These are phyloP conservation scores for Metschnikowia koreensis DNA, from an alignment of 805 yeast species.

Conservation along the genomic window DNA sequence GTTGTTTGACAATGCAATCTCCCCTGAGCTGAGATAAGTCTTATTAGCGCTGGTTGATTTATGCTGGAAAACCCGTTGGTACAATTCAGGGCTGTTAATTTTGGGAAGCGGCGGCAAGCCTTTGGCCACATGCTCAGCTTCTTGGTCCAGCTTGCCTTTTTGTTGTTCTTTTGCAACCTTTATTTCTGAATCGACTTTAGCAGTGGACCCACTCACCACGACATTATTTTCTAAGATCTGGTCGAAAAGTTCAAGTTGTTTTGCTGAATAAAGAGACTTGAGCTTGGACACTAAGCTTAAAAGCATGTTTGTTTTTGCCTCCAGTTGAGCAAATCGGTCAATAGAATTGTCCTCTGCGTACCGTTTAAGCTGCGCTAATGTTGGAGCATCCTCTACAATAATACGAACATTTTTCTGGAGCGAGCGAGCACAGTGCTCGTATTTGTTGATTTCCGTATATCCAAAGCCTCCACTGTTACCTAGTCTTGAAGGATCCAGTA, in stretches of 20 bases:
- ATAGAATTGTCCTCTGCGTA: constrained; percentile 29
- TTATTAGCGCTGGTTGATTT: constrained; percentile 66
- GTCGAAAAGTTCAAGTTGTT: constrained; percentile 53
- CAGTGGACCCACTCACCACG: background rate
- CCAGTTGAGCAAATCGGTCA: constrained; percentile 46
- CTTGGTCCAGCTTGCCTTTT: background rate
- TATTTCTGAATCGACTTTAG: background rate
- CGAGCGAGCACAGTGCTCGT: constrained; percentile 39
- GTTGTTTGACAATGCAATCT: constrained; percentile 63
- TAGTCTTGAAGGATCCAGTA: constrained; percentile 2
- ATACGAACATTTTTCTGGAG: constrained; percentile 43
- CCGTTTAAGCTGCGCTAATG: constrained; percentile 39
- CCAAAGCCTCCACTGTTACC: constrained; percentile 20
- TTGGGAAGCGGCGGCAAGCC: constrained; percentile 66
- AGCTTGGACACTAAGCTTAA: constrained; percentile 59
- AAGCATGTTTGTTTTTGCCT: constrained; percentile 52
- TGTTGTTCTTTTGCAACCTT: background rate
- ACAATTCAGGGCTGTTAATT: constrained; percentile 56
- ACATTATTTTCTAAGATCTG: constrained; percentile 43
- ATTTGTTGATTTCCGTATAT: constrained; percentile 36
- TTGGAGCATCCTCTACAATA: constrained; percentile 54
- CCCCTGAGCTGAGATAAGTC: constrained; percentile 53
- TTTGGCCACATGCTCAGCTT: background rate
- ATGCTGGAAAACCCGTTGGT: constrained; percentile 76
- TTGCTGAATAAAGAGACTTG: constrained; percentile 50